A percentile compares a stretch with the other conserved stretches of the same genome.
phyloP scores from a whole-genome alignment of 495 filamentous ascomycete genomes.

The Tetracladium marchalianum region DNA sequence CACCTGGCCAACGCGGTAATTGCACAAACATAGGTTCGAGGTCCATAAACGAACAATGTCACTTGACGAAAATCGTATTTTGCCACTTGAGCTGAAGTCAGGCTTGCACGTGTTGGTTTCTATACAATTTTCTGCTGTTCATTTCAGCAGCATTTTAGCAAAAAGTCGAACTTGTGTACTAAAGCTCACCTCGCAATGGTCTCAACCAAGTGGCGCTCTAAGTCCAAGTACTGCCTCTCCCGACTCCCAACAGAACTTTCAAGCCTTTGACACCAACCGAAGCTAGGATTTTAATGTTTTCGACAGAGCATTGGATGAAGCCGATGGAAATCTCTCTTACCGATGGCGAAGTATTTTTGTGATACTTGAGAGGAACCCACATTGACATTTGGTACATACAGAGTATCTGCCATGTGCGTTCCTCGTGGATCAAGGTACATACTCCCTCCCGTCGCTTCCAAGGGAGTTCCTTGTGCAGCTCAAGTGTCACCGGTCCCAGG shows the following conservation, averaged over 20 bases:
- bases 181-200: too few relatives aligned
- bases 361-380: not conserved
- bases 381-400: not conserved
- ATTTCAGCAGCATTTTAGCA: too few relatives aligned
- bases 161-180: too few relatives aligned
- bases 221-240: too few relatives aligned
- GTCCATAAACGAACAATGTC: too few relatives aligned
- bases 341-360: not conserved
- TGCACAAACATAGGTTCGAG: not conserved
- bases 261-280: not conserved
- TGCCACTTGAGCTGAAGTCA: too few relatives aligned
- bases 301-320: not conserved
- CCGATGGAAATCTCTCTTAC: not conserved
- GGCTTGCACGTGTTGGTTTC: too few relatives aligned
- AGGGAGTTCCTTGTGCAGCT: not conserved
- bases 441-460: constrained; percentile 5
- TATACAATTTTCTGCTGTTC: too few relatives aligned
- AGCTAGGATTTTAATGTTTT: too few relatives aligned
- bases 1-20: not conserved
- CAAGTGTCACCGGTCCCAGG: not conserved
- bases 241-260: too few relatives aligned
- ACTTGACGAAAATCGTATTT: too few relatives aligned
- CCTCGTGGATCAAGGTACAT: constrained; percentile 5
- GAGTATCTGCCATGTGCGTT: constrained; percentile 10
- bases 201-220: too few relatives aligned